These are phyloP conservation scores for Aphanoascus verrucosus DNA, from an alignment of 2,329 filamentous ascomycete genomes.

Conservation along the genomic window DNA sequence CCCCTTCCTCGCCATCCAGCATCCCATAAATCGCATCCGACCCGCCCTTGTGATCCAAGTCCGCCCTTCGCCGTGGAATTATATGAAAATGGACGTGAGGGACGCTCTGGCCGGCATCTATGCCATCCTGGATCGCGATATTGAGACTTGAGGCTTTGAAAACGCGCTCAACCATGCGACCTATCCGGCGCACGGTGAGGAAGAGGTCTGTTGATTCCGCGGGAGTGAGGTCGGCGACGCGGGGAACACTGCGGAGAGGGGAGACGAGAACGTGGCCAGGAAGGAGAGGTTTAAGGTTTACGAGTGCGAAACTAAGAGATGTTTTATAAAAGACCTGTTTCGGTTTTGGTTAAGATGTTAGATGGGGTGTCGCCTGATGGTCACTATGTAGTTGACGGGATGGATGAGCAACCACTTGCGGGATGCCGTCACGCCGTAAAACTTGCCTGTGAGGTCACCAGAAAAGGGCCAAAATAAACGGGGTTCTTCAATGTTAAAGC, in stretches of 20 bases:
- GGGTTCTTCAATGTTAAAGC: conserved; percentile 23
- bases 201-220: conserved; percentile 78
- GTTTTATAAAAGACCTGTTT: conserved; percentile 76
- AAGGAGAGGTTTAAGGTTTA: conserved; percentile 90
- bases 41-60: conserved; percentile 47
- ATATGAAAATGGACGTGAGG: conserved; percentile 88
- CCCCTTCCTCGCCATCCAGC: conserved; percentile 71
- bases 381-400: neutral
- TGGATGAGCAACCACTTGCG: neutral
- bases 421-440: neutral
- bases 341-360: neutral
- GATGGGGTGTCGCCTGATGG: neutral
- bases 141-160: conserved; percentile 68
- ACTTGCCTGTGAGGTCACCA: conserved; percentile 62
- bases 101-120: conserved; percentile 84
- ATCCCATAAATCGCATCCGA: conserved; percentile 70
- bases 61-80: conserved; percentile 58
- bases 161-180: conserved; percentile 58
- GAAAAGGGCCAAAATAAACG: conserved; percentile 63
- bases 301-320: conserved; percentile 68
- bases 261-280: conserved; percentile 90
- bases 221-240: conserved; percentile 61
- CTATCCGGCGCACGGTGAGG: conserved; percentile 69
- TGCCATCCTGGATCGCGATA: conserved; percentile 87
- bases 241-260: conserved; percentile 56